Evolutionary conservation across 2,329 filamentous ascomycete species (phyloP).

Genomic region (Aspergillus clavatus): DNA sequence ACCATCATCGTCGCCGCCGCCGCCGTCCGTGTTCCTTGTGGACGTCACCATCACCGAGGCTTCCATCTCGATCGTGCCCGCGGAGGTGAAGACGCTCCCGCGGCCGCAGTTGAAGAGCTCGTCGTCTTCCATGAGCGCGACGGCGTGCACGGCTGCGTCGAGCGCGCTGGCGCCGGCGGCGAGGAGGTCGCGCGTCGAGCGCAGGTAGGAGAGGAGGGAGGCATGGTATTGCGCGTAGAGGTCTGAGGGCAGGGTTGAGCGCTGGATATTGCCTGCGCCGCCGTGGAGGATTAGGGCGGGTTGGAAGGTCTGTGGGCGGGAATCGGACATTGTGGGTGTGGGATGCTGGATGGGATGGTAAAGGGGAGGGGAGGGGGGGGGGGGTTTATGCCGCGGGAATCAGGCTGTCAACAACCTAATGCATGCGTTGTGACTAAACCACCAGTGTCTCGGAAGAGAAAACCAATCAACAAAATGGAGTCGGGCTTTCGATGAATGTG

Average conservation of each 20-base stretch:
- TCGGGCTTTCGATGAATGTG: too few relatives aligned
- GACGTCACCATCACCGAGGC: conserved; percentile 83
- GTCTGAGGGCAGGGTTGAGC: conserved; percentile 53
- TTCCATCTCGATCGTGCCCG: conserved; percentile 80
- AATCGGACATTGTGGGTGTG: not conserved
- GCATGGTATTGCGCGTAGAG: conserved; percentile 56
- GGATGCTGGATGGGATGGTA: too few relatives aligned
- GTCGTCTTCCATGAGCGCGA: conserved; percentile 70
- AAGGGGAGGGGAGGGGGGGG: too few relatives aligned
- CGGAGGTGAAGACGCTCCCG: conserved; percentile 80
- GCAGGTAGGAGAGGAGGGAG: conserved; percentile 59
- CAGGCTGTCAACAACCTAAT: too few relatives aligned
- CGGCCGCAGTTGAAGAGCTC: conserved; percentile 78
- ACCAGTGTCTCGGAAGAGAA: too few relatives aligned
- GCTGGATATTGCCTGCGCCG: conserved; percentile 66
- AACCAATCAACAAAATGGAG: too few relatives aligned
- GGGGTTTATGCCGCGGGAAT: too few relatives aligned
- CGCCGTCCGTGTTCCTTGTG: too few relatives aligned
- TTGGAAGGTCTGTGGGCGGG: conserved; percentile 27
- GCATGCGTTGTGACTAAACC: too few relatives aligned
- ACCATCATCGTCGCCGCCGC: too few relatives aligned
- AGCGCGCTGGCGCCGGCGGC: conserved; percentile 55
- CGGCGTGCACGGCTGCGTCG: conserved; percentile 69
- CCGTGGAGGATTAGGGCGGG: conserved; percentile 67
- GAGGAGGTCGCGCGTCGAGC: conserved; percentile 41